Conservation (phyloP, 257 asterid genomes). For the Penstemon davidsonii region DNA sequence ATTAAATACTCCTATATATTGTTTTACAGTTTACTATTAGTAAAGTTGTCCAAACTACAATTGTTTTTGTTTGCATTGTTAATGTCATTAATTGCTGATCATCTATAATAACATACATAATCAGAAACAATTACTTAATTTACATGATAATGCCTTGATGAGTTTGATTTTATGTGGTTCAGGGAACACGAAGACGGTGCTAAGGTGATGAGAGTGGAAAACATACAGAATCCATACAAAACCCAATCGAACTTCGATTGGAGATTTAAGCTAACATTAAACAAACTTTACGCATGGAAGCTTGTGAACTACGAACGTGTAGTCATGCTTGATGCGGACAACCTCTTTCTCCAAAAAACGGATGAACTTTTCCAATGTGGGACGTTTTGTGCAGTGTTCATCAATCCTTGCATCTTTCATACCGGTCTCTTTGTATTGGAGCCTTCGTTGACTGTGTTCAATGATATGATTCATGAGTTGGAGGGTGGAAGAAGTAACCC, state of each 20-base stretch:
- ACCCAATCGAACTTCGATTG: constrained; percentile 41
- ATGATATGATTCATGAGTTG: constrained; percentile 76
- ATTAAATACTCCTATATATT: too few species aligned
- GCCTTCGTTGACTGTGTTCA: constrained; percentile 74
- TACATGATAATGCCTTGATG: constrained; percentile 6
- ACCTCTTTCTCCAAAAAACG: constrained; percentile 70
- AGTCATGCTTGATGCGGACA: constrained; percentile 91
- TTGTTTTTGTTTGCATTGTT: too few species aligned
- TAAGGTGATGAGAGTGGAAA: constrained; percentile 66
- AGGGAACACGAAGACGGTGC: constrained; percentile 78
- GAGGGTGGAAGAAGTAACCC: constrained; percentile 65
- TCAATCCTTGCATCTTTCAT: constrained; percentile 94
- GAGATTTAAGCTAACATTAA: constrained; percentile 78
- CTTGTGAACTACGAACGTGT: constrained; percentile 76
- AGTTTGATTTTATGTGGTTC: constrained; percentile 6
- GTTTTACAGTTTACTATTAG: too few species aligned
- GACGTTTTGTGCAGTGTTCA: constrained; percentile 87
- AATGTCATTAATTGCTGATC: too few species aligned
- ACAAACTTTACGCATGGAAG: constrained; percentile 92
- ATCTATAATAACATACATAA: too few species aligned
- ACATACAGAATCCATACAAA: constrained; percentile 68
- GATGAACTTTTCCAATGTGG: constrained; percentile 93
- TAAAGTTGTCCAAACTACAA: too few species aligned
- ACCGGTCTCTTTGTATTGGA: constrained; percentile 92
- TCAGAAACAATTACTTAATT: too few species aligned